A percentile compares a stretch with the other conserved stretches of the same genome.
phyloP scores from a whole-genome alignment of 495 filamentous ascomycete genomes.

The Neurospora sp. region DNA sequence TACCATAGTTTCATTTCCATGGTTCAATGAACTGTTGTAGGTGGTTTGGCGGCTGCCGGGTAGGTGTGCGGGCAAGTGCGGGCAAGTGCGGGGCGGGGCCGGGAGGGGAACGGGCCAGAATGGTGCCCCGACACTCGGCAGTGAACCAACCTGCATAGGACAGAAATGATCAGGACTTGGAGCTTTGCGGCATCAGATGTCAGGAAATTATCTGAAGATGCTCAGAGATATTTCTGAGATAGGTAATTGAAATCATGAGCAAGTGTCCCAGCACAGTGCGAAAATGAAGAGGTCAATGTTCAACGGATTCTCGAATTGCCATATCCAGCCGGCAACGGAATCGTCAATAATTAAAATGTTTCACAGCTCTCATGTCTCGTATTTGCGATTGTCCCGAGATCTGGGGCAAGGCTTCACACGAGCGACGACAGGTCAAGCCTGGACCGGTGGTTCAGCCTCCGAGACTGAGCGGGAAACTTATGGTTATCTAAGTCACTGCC shows the following conservation, averaged over 20 bases:
- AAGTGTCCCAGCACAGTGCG: not conserved
- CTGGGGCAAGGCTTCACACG: not conserved
- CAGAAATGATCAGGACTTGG: too few relatives aligned
- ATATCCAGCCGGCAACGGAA: not conserved
- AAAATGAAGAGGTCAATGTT: not conserved
- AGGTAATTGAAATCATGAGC: rapidly evolving
- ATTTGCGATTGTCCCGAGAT: not conserved
- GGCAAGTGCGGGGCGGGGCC: not conserved
- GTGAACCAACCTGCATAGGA: not conserved
- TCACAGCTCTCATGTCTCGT: not conserved
- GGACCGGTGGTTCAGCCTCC: not conserved
- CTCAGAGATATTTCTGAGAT: not conserved
- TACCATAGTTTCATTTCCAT: not conserved
- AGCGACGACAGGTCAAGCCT: not conserved
- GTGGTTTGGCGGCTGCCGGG: not conserved
- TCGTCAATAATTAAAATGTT: not conserved
- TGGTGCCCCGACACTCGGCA: not conserved
- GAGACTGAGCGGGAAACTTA: not conserved
- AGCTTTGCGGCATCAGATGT: too few relatives aligned
- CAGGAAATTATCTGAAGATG: too few relatives aligned
- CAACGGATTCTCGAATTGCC: not conserved
- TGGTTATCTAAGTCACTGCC: not conserved
- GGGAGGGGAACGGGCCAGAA: not conserved
- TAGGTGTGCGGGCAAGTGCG: not conserved
- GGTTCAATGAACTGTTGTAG: not conserved